These are phyloP conservation scores for Maudiozyma barnettii DNA, from an alignment of 805 yeast species.

Conservation along the genomic window DNA sequence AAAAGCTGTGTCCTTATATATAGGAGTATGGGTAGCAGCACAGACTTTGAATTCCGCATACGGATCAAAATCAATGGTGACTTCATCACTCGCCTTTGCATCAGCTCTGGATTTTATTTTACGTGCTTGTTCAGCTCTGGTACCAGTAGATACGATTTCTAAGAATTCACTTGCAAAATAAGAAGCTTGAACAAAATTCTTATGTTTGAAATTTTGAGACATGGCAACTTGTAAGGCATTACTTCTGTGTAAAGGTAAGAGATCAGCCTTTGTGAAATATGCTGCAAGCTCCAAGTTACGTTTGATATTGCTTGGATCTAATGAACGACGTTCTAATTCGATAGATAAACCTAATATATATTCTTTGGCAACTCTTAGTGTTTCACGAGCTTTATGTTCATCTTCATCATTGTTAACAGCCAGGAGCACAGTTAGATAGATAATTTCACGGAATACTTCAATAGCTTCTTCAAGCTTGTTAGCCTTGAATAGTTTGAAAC, in stretches of 20 bases:
- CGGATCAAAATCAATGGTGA: constrained; percentile 87
- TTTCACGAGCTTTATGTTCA: constrained; percentile 62
- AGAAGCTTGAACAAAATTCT: constrained; percentile 81
- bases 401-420: constrained; percentile 68
- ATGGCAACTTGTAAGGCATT: constrained; percentile 92
- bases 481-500: constrained; percentile 73
- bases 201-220: constrained; percentile 81
- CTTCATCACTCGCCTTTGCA: constrained; percentile 69
- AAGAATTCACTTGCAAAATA: constrained; percentile 81
- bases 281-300: constrained; percentile 93
- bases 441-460: constrained; percentile 63
- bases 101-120: constrained; percentile 78
- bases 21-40: constrained; percentile 79
- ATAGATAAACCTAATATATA: constrained; percentile 88
- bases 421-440: constrained; percentile 63
- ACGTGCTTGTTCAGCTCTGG: constrained; percentile 81
- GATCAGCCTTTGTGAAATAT: constrained; percentile 78
- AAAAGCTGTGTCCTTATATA: constrained; percentile 61
- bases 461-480: constrained; percentile 81
- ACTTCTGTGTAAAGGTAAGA: constrained; percentile 73
- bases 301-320: constrained; percentile 61
- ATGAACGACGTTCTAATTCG: constrained; percentile 77
- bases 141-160: constrained; percentile 57
- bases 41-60: constrained; percentile 87
- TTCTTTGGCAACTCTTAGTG: constrained; percentile 70